Evolutionary conservation across 176 grass and related monocot species (phyloP).

Genomic region (Leersia perrieri): DNA sequence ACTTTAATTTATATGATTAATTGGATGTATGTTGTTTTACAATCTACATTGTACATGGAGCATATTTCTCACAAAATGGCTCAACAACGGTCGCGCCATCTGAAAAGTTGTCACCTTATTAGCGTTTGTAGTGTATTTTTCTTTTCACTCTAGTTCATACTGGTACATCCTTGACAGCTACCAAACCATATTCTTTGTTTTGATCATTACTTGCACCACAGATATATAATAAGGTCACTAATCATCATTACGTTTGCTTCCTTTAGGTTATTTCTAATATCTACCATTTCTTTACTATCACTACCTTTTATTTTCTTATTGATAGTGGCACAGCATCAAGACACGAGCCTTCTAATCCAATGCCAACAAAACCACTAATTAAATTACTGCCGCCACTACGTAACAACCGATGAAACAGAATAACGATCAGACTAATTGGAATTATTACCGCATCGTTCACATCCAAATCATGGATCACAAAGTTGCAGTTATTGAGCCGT

Average conservation of each 20-base stretch:
- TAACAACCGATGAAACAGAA: not conserved
- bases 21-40: not conserved
- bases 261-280: not conserved
- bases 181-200: not conserved
- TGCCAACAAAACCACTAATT: not conserved
- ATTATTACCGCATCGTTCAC: not conserved
- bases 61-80: not conserved
- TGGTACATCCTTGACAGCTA: not conserved
- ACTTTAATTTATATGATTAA: not conserved
- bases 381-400: not conserved
- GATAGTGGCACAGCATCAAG: not conserved
- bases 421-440: slow-evolving; percentile 1
- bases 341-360: not conserved
- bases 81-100: not conserved
- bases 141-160: not conserved
- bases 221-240: not conserved
- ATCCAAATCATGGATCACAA: not conserved
- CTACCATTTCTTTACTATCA: not conserved
- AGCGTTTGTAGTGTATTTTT: not conserved
- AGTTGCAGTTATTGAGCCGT: slow-evolving; percentile 32
- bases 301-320: not conserved
- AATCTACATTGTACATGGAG: not conserved
- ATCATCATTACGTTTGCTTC: not conserved
- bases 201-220: not conserved
- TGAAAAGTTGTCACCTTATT: not conserved